Evolutionary conservation across 495 filamentous ascomycete genomes (phyloP), one percentile per base, ranked within the genome.

Genomic region (Penicillium salamii): DNA sequence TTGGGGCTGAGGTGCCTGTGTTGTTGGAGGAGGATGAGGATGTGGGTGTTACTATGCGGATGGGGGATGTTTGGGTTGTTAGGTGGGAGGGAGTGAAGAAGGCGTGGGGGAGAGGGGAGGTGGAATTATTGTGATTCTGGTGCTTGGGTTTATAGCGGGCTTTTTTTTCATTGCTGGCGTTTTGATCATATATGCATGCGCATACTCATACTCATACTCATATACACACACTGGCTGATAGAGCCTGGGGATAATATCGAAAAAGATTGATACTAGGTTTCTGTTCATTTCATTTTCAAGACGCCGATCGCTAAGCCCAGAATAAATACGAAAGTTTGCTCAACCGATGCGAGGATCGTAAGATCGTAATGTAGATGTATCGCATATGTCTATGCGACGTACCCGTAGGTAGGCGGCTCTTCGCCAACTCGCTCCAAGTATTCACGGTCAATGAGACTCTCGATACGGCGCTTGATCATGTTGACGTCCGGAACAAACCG

Each of bases 391-490:
- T 46, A 87, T 20, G 84, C 91, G 46, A 96, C 64, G 63, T 96
- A 96, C 28, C 79, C 77, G 59, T 96, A 96, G 1, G 84, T 81
- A 2, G 89, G 77, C 5, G 77, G 70, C 11, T 85, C 80, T 24
- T 84, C 81, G 15, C 90, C 87, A 0, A 92, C 73, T 20, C 93
- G 83, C 67, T 95, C 92, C n/a, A 99, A 70, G 59, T 97, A 99
- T 61, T 99, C 93, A 37, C 91, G 79, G 52, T 87, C 85, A 43
- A 99, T 93, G 54, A 99, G 68, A 57, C 86, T 88, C 65, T 99
- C 93, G 49, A 99, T 89, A n/a, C 88, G 82, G 61, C 82, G 85
- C 75, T 99, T 99, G 70, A 97, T 86, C 78, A 97, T 88, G 32
- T 78, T 77, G 26, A 97, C 77, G 50, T 97, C 92, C 0, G 93